Evolutionary conservation across 2,329 filamentous ascomycete genomes (phyloP).

Genomic region (Apiospora kogelbergensis): DNA sequence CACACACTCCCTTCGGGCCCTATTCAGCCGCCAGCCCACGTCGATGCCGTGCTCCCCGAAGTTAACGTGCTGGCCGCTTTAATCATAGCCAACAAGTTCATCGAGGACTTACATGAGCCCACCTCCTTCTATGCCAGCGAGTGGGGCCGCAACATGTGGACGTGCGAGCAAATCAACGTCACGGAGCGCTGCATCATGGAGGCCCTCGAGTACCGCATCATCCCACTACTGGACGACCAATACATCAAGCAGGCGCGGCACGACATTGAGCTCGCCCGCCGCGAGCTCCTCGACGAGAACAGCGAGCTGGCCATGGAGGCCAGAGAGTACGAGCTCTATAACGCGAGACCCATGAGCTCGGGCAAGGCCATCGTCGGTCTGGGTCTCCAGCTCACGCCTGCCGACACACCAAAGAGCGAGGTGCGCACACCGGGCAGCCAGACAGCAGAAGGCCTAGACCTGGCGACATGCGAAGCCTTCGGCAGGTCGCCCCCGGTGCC

Average conservation of each 20-base stretch:
- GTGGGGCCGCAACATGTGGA: conserved; percentile 60
- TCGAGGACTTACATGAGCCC: conserved; percentile 56
- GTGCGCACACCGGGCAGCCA: conserved; percentile 21
- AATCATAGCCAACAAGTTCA: conserved; percentile 65
- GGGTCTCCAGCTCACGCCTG: conserved; percentile 41
- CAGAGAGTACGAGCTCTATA: conserved; percentile 17
- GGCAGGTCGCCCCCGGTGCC: conserved; percentile 18
- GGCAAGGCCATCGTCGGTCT: conserved; percentile 39
- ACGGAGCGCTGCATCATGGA: conserved; percentile 66
- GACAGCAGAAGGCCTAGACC: conserved; percentile 17
- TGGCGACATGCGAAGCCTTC: conserved; percentile 25
- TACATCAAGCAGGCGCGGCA: conserved; percentile 59
- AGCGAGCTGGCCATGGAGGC: conserved; percentile 19
- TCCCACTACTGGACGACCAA: conserved; percentile 57
- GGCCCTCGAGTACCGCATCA: conserved; percentile 61
- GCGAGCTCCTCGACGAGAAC: conserved; percentile 30
- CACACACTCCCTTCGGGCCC: conserved; percentile 47
- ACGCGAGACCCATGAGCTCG: conserved; percentile 38
- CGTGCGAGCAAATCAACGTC: conserved; percentile 60
- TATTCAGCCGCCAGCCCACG: conserved; percentile 42
- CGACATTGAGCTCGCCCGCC: conserved; percentile 62
- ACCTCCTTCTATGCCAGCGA: conserved; percentile 52
- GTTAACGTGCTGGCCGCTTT: conserved; percentile 63
- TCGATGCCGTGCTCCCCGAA: conserved; percentile 62
- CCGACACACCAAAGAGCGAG: conserved; percentile 38